These are phyloP conservation scores for Nannizzia gypsea DNA, from an alignment of 2,329 filamentous ascomycete genomes.

Conservation along the genomic window DNA sequence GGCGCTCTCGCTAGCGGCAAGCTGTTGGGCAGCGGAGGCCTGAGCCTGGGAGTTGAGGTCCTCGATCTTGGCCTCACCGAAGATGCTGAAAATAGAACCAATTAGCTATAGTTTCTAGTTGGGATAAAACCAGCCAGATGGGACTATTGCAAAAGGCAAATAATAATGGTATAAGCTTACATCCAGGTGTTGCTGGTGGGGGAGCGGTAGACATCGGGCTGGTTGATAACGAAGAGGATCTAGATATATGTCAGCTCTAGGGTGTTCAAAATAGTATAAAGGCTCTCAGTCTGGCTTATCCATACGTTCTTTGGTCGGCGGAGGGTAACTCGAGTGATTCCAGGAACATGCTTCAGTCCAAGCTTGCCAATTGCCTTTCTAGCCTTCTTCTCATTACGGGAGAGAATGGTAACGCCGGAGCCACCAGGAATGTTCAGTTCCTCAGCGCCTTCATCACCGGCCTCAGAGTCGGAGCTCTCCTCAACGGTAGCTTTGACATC, in stretches of 20 bases:
- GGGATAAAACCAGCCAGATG: background rate
- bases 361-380: slow-evolving; percentile 99
- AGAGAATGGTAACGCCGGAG: slow-evolving; percentile 83
- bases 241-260: slow-evolving; percentile 30
- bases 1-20: slow-evolving; percentile 59
- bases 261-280: background rate
- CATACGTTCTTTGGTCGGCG: slow-evolving; percentile 98
- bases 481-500: slow-evolving; percentile 75
- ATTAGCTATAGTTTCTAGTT: background rate
- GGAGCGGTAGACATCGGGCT: slow-evolving; percentile 98
- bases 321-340: slow-evolving; percentile 96
- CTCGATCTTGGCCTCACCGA: slow-evolving; percentile 99
- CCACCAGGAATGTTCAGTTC: slow-evolving; percentile 65
- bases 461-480: slow-evolving; percentile 45
- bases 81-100: slow-evolving; percentile 54
- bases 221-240: slow-evolving; percentile 99
- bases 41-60: slow-evolving; percentile 98
- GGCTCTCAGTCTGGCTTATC: slow-evolving; percentile 22
- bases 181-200: slow-evolving; percentile 99
- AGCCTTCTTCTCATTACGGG: slow-evolving; percentile 99
- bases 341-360: slow-evolving; percentile 87
- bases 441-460: slow-evolving; percentile 32
- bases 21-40: slow-evolving; percentile 88
- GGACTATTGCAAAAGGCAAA: background rate
- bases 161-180: slow-evolving; percentile 47